Conservation (phyloP, 352 stramenopile species). For the Phytopythium delawarense region DNA sequence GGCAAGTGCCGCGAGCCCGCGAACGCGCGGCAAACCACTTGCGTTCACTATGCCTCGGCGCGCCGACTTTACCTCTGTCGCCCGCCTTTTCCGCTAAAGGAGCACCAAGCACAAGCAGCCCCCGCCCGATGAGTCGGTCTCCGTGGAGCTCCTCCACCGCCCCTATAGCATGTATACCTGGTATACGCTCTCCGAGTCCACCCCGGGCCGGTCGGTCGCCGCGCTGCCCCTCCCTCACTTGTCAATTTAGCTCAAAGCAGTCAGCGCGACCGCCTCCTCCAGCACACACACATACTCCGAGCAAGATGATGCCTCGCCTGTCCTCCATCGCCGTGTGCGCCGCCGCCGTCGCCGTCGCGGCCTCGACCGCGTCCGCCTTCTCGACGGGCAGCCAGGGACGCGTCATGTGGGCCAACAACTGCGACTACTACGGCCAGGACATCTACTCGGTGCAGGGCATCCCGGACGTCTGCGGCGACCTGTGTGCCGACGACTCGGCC, state of each 20-base stretch:
- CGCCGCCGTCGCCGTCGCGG: slow-evolving; percentile 7
- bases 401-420: slow-evolving; percentile 23
- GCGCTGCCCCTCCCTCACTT: slow-evolving; percentile 8
- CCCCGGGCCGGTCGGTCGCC: neutral
- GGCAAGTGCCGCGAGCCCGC: neutral
- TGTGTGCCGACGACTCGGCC: slow-evolving; percentile 15
- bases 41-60: neutral
- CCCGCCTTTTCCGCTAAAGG: slow-evolving; percentile 5
- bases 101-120: neutral
- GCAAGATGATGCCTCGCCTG: neutral
- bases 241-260: slow-evolving; percentile 6
- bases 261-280: neutral
- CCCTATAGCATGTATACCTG: no score
- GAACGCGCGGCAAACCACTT: neutral
- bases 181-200: no score
- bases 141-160: no score
- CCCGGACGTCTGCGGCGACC: slow-evolving; percentile 22
- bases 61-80: slow-evolving; percentile 1
- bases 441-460: slow-evolving; percentile 10
- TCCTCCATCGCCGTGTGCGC: neutral
- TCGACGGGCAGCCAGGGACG: slow-evolving; percentile 15
- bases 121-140: neutral
- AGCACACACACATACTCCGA: neutral
- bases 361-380: slow-evolving; percentile 10
- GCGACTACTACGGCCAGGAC: slow-evolving; percentile 19